A percentile compares a stretch with the other conserved stretches of the same genome.
These are phyloP conservation scores for Malus hybrid DNA, from an alignment of 331 rosid genomes.

Conservation along the genomic window DNA sequence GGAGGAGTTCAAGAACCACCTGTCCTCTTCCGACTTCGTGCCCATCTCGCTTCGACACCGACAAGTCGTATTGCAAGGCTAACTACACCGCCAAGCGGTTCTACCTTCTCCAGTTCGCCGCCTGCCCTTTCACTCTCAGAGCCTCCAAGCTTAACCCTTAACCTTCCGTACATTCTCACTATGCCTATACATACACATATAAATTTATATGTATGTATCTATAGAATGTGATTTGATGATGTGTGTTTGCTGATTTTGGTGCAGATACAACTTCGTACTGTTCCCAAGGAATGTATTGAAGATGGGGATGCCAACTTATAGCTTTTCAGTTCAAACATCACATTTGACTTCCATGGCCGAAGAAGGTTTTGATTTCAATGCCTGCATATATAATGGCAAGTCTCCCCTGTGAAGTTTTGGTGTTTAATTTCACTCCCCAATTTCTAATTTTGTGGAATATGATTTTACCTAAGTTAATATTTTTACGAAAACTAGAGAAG, in stretches of 20 bases:
- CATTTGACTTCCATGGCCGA: too few species aligned
- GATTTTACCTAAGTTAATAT: background rate
- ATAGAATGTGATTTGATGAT: background rate
- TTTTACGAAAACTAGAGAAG: background rate
- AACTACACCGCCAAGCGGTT: constrained; percentile 60
- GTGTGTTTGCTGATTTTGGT: constrained; percentile 14
- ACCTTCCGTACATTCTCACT: constrained; percentile 44
- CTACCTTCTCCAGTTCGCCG: constrained; percentile 72
- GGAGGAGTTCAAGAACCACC: constrained; percentile 38
- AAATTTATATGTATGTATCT: too few species aligned
- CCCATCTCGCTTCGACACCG: constrained; percentile 62
- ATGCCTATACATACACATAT: background rate
- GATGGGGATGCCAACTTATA: too few species aligned
- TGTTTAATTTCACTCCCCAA: too few species aligned
- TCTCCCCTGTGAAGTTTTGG: too few species aligned
- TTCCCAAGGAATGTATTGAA: constrained; percentile 82
- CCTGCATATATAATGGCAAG: too few species aligned
- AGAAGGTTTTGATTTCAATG: too few species aligned
- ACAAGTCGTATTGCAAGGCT: constrained; percentile 64
- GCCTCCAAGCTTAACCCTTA: constrained; percentile 47
- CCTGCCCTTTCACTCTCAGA: constrained; percentile 67
- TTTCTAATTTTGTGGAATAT: background rate
- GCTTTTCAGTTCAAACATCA: too few species aligned
- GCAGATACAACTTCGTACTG: constrained; percentile 75
- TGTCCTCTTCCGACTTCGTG: constrained; percentile 53